These are phyloP conservation scores for Myriosclerotinia scirpicola DNA, from an alignment of 2,329 filamentous ascomycete genomes.

Conservation along the genomic window DNA sequence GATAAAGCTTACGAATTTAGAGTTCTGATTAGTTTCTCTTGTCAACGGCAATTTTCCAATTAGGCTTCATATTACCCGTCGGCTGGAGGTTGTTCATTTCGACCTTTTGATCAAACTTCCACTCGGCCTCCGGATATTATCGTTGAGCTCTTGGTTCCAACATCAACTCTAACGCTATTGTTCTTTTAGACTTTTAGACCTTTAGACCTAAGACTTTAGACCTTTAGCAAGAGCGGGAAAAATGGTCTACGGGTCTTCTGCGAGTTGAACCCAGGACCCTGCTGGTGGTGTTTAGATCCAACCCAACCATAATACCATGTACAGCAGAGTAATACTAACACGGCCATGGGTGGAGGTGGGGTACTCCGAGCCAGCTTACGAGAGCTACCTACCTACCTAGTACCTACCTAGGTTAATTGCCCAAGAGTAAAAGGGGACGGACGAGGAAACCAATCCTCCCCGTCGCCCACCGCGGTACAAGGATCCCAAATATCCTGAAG, in stretches of 20 bases:
- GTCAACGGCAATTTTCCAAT: constrained; percentile 1
- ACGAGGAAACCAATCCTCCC: constrained; percentile 18
- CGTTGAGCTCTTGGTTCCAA: neutral
- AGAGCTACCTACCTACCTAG: no score
- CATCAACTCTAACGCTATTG: neutral
- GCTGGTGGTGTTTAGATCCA: neutral
- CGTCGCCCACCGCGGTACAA: constrained; percentile 15
- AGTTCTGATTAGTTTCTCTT: constrained; percentile 11
- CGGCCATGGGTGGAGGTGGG: constrained; percentile 13
- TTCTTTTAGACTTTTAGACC: neutral
- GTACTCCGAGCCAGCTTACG: constrained; percentile 13
- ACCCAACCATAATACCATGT: no score
- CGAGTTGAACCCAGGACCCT: neutral
- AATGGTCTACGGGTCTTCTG: constrained; percentile 16
- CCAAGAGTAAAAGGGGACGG: neutral
- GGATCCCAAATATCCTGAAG: constrained; percentile 19
- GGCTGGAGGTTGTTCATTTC: neutral
- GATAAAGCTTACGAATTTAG: neutral
- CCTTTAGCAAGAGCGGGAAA: neutral
- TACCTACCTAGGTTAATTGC: neutral
- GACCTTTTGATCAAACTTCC: constrained; percentile 1
- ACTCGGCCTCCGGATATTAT: neutral
- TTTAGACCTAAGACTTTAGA: no score
- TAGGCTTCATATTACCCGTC: neutral
- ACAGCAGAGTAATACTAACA: no score